Base-by-base conservation (phyloP, 768 basidiomycete genomes). In the Sarcodon sp. region DNA sequence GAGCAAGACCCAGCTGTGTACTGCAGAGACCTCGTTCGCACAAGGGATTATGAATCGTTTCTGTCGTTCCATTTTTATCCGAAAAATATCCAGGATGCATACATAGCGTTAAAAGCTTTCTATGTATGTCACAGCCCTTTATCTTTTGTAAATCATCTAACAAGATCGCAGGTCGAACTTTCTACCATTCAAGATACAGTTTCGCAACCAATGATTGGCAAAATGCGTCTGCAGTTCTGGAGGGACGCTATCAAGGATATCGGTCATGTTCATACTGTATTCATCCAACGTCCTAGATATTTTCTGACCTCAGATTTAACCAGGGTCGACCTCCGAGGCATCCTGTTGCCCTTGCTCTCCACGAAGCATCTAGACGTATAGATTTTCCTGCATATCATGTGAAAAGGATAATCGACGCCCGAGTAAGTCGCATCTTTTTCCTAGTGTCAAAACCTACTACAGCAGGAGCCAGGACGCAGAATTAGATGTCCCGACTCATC, bases 171-270 rank as follows among this genome's bases (percentile, higher is more conserved):
- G 83, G 75, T 85, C 47, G 88, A 91, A 60, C 64, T 90, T 47
- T 81, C 87, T 8, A 83, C 69, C 59, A 65, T 88, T 13, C 84
- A 81, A 61, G 89, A 92, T 51, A 68, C 72, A 35, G 83, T 87
- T 11, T 85, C 86, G 13, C 83, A 82, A 50, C 59, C 75, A 34
- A 69, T 74, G 35, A 77, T 91, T 48, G 88, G 87, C n/a, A 77
- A 79, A 60, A 86, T 89, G 73, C 73, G 86, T 53, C 75, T 88
- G 69, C 81, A 89, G 59, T 91, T 90, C 60, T 92, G 88, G 88
- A 75, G 78, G 55, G 87, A 92, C 58, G 79, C 84, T 10, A 57
- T 90, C 27, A 84, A 80, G 56, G 72, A 66, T 43, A 76, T 88
- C 16, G 67, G 67, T 56, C 73, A 82, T 58, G 88, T 84, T 57